Conservation (phyloP, 2,329 filamentous ascomycete genomes). For the Curvularia eragrostidis region DNA sequence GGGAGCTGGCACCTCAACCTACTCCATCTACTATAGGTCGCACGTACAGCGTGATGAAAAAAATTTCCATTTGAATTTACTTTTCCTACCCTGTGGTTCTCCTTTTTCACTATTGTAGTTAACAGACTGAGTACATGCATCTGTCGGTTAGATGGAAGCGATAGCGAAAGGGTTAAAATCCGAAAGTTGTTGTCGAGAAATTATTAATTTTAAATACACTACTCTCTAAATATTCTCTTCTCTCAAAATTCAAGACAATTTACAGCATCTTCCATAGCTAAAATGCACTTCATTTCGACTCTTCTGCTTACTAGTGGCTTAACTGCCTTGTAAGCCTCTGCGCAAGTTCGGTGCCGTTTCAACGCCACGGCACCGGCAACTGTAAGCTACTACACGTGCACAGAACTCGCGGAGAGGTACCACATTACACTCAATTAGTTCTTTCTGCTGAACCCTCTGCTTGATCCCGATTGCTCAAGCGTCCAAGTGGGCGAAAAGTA, state of each 20-base stretch:
- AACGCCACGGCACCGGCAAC: not conserved
- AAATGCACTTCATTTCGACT: not conserved
- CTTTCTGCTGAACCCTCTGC: conserved; percentile 12
- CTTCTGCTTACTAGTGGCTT: not conserved
- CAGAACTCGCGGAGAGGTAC: conserved; percentile 7
- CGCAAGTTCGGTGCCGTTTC: not conserved
- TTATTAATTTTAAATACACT: not conserved
- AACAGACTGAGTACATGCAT: conserved; percentile 1
- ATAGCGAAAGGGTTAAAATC: not conserved
- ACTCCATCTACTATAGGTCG: not conserved
- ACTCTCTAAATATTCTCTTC: not conserved
- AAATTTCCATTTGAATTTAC: not conserved
- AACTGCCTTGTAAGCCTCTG: not conserved
- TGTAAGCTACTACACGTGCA: conserved; percentile 14
- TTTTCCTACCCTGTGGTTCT: not conserved
- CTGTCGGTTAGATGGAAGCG: conserved; percentile 1
- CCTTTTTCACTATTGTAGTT: not conserved
- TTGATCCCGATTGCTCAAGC: conserved; percentile 12
- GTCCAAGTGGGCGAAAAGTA: conserved; percentile 2
- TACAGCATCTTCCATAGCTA: not conserved
- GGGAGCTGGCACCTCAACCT: not conserved
- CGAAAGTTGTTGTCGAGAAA: not conserved
- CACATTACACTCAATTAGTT: conserved; percentile 10
- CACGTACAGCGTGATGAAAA: not conserved
- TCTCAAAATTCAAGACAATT: not conserved